These are phyloP conservation scores for Schizosaccharomyces octosporus DNA, from an alignment of 805 yeast species.

Conservation along the genomic window DNA sequence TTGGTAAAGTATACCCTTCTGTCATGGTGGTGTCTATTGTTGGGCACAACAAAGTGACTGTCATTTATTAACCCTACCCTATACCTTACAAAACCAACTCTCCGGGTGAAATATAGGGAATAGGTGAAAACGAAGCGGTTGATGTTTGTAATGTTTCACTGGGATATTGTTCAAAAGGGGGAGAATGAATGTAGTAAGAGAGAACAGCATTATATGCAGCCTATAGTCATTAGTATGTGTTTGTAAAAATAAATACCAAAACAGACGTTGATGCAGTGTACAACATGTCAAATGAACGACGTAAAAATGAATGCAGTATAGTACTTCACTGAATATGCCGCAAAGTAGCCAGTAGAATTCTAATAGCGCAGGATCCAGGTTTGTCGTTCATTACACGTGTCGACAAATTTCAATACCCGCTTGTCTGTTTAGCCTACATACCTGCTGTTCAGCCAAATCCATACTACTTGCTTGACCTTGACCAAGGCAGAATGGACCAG, in stretches of 20 bases:
- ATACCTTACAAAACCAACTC: neutral
- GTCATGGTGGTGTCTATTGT: neutral
- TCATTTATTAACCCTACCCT: neutral
- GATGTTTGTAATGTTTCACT: neutral
- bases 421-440: neutral
- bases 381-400: too few species aligned
- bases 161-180: neutral
- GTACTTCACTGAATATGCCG: too few species aligned
- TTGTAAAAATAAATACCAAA: neutral
- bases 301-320: too few species aligned
- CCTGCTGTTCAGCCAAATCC: constrained; percentile 43
- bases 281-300: too few species aligned
- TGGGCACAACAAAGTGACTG: neutral
- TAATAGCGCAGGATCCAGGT: too few species aligned
- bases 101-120: neutral
- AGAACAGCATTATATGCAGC: neutral
- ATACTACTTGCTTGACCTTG: constrained; percentile 85
- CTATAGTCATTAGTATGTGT: neutral
- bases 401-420: too few species aligned
- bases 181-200: neutral
- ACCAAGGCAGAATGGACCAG: constrained; percentile 61
- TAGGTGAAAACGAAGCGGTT: neutral
- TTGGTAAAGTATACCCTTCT: neutral
- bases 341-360: too few species aligned
- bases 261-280: neutral